phyloP scores from a whole-genome alignment of 768 basidiomycete genomes.

The Porphyrellus cyaneotinctus region DNA sequence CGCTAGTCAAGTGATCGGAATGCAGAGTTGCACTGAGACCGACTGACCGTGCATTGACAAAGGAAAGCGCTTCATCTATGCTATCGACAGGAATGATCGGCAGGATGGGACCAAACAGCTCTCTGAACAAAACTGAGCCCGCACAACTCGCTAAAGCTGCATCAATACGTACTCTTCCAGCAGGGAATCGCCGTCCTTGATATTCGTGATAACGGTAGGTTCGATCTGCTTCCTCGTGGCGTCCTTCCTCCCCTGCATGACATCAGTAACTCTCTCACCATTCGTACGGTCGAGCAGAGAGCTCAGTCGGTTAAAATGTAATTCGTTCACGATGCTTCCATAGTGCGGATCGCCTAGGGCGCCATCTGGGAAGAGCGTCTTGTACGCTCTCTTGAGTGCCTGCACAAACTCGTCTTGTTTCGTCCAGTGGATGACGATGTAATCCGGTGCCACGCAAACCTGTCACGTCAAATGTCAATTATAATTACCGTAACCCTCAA shows the following conservation, averaged over 20 bases:
- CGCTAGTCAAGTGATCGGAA: constrained; percentile 3
- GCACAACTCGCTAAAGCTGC: neutral
- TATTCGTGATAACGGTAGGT: constrained; percentile 56
- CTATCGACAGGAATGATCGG: constrained; percentile 57
- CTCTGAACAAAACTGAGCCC: constrained; percentile 38
- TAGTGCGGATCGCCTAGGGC: constrained; percentile 43
- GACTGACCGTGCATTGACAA: constrained; percentile 49
- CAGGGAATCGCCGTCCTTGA: constrained; percentile 51
- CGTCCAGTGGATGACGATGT: constrained; percentile 38
- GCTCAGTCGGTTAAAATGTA: constrained; percentile 52
- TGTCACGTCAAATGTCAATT: constrained; percentile 7
- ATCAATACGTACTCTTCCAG: constrained; percentile 48
- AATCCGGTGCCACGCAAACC: constrained; percentile 45
- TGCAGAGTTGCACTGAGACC: no score
- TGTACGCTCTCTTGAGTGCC: constrained; percentile 41
- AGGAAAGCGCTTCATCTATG: constrained; percentile 52
- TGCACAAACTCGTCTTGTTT: constrained; percentile 46
- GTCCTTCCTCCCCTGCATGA: constrained; percentile 33
- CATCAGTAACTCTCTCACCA: constrained; percentile 55
- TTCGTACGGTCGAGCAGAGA: constrained; percentile 50
- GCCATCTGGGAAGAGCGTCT: constrained; percentile 51
- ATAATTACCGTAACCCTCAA: neutral
- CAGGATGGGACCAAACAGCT: constrained; percentile 70
- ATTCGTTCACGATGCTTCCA: constrained; percentile 49
- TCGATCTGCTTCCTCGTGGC: constrained; percentile 45